phyloP scores from a whole-genome alignment of 139 green algal species.

The Picochlorum sp. region DNA sequence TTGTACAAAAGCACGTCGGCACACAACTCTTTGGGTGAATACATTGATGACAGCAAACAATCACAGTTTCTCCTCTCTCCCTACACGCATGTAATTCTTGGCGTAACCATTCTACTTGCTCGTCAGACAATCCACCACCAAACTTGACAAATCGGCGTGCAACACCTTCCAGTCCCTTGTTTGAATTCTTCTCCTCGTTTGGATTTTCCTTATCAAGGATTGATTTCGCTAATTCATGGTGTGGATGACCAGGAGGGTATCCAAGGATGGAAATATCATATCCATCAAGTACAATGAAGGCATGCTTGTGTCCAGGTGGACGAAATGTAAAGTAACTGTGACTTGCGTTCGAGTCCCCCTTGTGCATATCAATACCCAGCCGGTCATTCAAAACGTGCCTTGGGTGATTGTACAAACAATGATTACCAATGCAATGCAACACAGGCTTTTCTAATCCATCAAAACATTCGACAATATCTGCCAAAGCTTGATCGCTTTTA shows the following conservation, averaged over 20 bases:
- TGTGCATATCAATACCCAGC: slow-evolving; percentile 4
- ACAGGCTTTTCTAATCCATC: slow-evolving; percentile 22
- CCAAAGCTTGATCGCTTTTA: slow-evolving; percentile 30
- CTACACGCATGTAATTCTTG: slow-evolving; percentile 24
- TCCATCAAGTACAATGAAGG: slow-evolving; percentile 64
- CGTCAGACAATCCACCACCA: slow-evolving; percentile 50
- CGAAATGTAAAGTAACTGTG: slow-evolving; percentile 54
- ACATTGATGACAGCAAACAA: slow-evolving; percentile 41
- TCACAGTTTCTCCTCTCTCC: slow-evolving; percentile 24
- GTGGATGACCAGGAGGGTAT: slow-evolving; percentile 37
- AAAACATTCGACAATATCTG: slow-evolving; percentile 38
- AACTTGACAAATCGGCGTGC: slow-evolving; percentile 72
- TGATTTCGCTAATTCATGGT: slow-evolving; percentile 35
- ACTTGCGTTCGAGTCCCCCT: not conserved
- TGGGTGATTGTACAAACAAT: slow-evolving; percentile 67
- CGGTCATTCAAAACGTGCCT: slow-evolving; percentile 26
- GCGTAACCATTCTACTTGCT: slow-evolving; percentile 72
- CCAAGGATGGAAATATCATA: slow-evolving; percentile 66
- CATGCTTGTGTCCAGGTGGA: slow-evolving; percentile 27
- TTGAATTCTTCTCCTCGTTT: slow-evolving; percentile 63
- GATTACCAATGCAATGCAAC: slow-evolving; percentile 65
- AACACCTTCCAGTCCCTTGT: slow-evolving; percentile 41
- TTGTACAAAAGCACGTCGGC: slow-evolving; percentile 60
- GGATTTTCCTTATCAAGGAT: slow-evolving; percentile 50
- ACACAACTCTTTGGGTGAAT: slow-evolving; percentile 39